Percentiles rank a stretch among this genome's conserved stretches.
Evolutionary conservation across 1,284 basidiomycete species (phyloP).

Genomic region (Trametes polyzona): DNA sequence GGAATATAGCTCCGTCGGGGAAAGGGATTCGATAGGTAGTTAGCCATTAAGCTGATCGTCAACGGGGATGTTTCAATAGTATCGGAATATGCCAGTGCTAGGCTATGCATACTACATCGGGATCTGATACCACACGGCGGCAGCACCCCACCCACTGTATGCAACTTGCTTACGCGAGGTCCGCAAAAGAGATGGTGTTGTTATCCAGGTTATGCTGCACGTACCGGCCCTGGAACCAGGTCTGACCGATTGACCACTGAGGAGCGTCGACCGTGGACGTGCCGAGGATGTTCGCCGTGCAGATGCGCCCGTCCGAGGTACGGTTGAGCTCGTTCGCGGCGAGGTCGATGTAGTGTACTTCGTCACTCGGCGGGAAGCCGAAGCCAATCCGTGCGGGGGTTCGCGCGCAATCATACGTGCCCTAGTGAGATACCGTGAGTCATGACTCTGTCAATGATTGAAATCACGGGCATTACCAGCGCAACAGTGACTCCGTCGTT

Average conservation of each 20-base stretch:
- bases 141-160: neutral
- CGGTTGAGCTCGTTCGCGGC: conserved; percentile 24
- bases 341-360: conserved; percentile 22
- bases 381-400: conserved; percentile 21
- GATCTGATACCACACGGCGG: no score
- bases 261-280: conserved; percentile 16
- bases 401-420: conserved; percentile 23
- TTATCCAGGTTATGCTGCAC: conserved; percentile 22
- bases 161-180: conserved; percentile 4
- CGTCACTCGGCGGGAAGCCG: conserved; percentile 21
- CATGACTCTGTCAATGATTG: no score
- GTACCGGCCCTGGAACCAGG: conserved; percentile 26
- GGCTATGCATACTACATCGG: no score
- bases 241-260: conserved; percentile 23
- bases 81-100: no score
- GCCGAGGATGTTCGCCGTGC: conserved; percentile 25
- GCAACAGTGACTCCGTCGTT: conserved; percentile 13
- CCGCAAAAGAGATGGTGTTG: conserved; percentile 20
- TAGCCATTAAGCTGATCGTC: no score
- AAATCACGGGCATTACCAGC: conserved; percentile 1
- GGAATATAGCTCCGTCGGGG: no score
- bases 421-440: neutral
- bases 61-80: no score
- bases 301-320: conserved; percentile 19
- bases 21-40: no score